Conservation (phyloP, 345 rosid species). For the Boechera stricta region DNA sequence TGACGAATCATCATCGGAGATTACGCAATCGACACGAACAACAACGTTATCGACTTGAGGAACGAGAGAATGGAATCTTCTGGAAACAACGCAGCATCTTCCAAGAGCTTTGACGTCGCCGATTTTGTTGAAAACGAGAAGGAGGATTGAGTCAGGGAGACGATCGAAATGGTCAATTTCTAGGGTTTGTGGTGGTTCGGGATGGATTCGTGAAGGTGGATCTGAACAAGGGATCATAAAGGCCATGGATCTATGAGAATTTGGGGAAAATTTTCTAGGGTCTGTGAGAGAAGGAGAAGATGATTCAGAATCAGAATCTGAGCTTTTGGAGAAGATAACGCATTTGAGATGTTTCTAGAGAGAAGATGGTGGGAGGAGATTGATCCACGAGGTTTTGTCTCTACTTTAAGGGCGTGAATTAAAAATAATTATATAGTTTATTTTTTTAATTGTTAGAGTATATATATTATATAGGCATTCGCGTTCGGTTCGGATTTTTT, state of each 20-base stretch:
- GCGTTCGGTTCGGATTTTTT: no score
- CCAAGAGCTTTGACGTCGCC: slow-evolving; percentile 95
- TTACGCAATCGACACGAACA: slow-evolving; percentile 90
- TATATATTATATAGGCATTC: no score
- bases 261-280: slow-evolving; percentile 16
- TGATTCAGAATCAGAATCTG: slow-evolving; percentile 34
- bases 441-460: no score
- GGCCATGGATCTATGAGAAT: slow-evolving; percentile 23
- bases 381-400: slow-evolving; percentile 41
- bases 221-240: slow-evolving; percentile 50
- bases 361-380: slow-evolving; percentile 25
- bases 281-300: slow-evolving; percentile 7
- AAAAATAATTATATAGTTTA: no score
- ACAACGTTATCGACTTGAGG: slow-evolving; percentile 87
- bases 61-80: slow-evolving; percentile 74
- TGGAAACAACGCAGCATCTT: slow-evolving; percentile 84
- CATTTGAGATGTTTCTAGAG: slow-evolving; percentile 31
- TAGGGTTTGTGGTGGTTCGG: slow-evolving; percentile 48
- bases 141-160: slow-evolving; percentile 79
- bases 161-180: slow-evolving; percentile 83
- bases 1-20: slow-evolving; percentile 73
- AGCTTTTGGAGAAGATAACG: slow-evolving; percentile 32
- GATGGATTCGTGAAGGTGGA: slow-evolving; percentile 61
- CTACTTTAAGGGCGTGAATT: slow-evolving; percentile 24
- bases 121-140: slow-evolving; percentile 77